These are phyloP conservation scores for Adiantum capillusveneris DNA, from an alignment of 75 land plant species.

Conservation along the genomic window DNA sequence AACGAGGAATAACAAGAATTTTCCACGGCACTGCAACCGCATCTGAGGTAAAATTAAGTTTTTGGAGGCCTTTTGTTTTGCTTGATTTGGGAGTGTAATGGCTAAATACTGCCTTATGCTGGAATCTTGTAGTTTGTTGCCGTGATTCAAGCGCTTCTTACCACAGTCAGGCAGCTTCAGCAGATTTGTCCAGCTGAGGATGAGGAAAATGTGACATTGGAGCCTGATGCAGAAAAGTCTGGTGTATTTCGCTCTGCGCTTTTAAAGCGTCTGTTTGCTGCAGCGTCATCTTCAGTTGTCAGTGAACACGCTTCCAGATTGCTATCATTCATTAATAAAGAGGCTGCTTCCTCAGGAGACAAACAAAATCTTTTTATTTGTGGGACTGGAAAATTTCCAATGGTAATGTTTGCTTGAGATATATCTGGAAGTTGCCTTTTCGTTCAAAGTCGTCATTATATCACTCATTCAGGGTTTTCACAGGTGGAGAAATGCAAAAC, in stretches of 20 bases:
- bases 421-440: no score
- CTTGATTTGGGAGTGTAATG: not conserved
- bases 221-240: constrained; percentile 4
- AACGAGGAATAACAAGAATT: constrained; percentile 91
- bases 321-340: constrained; percentile 57
- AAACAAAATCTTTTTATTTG: constrained; percentile 49
- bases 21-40: constrained; percentile 79
- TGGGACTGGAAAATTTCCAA: constrained; percentile 54
- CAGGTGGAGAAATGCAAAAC: constrained; percentile 57
- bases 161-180: constrained; percentile 62
- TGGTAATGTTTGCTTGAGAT: constrained; percentile 28
- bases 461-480: constrained; percentile 1
- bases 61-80: not conserved
- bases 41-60: constrained; percentile 54
- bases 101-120: no score
- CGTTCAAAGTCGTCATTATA: no score
- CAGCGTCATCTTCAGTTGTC: constrained; percentile 62
- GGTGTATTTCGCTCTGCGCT: constrained; percentile 33
- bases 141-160: constrained; percentile 66
- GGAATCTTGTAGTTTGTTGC: constrained; percentile 73
- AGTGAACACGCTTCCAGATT: constrained; percentile 56
- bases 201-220: constrained; percentile 11
- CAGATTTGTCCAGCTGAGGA: constrained; percentile 38
- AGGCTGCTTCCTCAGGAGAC: constrained; percentile 74
- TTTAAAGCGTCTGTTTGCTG: constrained; percentile 51